These are phyloP conservation scores for Crithidia expoeki DNA, from an alignment of 208 protist species.

Conservation along the genomic window DNA sequence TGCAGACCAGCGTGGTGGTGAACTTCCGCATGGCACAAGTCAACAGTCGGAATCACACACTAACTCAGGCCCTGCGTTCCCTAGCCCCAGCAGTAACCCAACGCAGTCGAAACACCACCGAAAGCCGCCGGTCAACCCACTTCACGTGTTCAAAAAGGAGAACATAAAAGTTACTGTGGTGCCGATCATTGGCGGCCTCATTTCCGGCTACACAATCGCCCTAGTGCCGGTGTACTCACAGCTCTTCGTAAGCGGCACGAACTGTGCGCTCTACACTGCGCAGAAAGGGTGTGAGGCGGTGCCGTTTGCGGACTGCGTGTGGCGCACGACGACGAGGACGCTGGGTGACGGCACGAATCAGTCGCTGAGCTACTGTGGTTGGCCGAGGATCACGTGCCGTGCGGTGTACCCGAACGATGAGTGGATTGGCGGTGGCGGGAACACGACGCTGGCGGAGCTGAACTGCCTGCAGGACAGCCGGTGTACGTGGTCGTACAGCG, in stretches of 20 bases:
- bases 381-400: slow-evolving; percentile 38
- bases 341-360: slow-evolving; percentile 4
- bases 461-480: slow-evolving; percentile 38
- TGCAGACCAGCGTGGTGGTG: too few species aligned
- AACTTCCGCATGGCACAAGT: too few species aligned
- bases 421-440: slow-evolving; percentile 20
- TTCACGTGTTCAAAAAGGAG: background rate
- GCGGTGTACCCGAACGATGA: slow-evolving; percentile 25
- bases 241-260: slow-evolving; percentile 26
- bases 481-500: slow-evolving; percentile 56
- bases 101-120: too few species aligned
- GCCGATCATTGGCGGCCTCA: background rate
- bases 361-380: slow-evolving; percentile 38
- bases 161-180: slow-evolving; percentile 1
- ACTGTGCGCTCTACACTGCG: slow-evolving; percentile 57
- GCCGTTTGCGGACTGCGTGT: slow-evolving; percentile 56
- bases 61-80: too few species aligned
- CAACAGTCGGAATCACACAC: too few species aligned
- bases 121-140: too few species aligned
- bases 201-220: slow-evolving; percentile 12
- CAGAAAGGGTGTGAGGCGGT: slow-evolving; percentile 44
- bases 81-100: too few species aligned
- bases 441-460: slow-evolving; percentile 12
- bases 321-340: slow-evolving; percentile 25
- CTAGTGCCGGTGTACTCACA: slow-evolving; percentile 2